Conservation (phyloP, 257 asterid genomes). For the Paraleonurus japonicus region DNA sequence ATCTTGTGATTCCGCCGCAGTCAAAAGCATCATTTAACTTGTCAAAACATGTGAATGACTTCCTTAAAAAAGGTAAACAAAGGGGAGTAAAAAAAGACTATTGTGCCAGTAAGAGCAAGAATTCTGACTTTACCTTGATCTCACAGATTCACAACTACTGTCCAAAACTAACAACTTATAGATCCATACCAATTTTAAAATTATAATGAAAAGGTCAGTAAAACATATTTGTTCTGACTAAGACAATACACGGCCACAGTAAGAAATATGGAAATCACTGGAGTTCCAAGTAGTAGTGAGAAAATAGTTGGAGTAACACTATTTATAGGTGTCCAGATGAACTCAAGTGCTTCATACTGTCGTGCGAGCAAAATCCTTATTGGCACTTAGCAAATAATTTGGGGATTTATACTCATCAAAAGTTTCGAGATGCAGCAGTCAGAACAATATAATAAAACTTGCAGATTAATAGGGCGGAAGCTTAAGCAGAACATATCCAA, state of each 20-base stretch:
- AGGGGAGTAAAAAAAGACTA: not conserved
- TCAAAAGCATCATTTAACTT: not conserved
- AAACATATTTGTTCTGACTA: not conserved
- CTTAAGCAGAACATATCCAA: not conserved
- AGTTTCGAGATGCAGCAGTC: not conserved
- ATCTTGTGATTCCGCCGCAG: not conserved
- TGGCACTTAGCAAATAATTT: not conserved
- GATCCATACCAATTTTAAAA: not conserved
- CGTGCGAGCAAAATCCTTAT: not conserved
- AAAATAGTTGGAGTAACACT: too few relatives aligned
- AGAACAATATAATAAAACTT: not conserved
- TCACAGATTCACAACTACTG: not conserved
- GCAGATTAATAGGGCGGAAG: not conserved
- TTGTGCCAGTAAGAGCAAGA: not conserved
- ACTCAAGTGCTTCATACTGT: not conserved
- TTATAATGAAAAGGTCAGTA: not conserved
- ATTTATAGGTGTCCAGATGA: not conserved
- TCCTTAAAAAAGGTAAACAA: not conserved
- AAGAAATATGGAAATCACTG: not conserved
- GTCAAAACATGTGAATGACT: not conserved
- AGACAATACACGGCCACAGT: not conserved
- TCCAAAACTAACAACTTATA: not conserved
- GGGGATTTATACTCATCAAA: not conserved
- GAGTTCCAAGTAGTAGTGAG: not conserved
- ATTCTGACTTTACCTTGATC: not conserved